Base-by-base conservation (phyloP, 768 basidiomycete genomes). In the Pulveroboletus sp. region DNA sequence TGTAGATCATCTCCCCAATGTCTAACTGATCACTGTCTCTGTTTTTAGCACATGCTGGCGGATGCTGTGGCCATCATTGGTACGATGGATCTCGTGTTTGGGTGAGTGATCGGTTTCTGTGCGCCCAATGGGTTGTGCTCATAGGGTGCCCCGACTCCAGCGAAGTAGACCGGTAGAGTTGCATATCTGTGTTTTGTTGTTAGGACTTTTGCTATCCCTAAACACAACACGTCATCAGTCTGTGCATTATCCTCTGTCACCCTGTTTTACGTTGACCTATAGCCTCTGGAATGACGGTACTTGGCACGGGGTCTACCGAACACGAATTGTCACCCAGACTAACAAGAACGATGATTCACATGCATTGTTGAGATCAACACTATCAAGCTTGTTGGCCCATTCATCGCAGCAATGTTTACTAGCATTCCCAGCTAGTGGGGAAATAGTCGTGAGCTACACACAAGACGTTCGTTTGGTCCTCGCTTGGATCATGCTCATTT, bases 41-140 rank as follows among this genome's bases (percentile, higher is more conserved):
- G 83, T 61, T 39, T 67, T 36, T 18, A 92, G 85, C 90, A 92
- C 71, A 86, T 88, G 82, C 75, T 96, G 52, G 91, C 93, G 6
- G 95, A 97, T 62, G 93, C 88, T 38, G 95, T 99, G 43, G 85
- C 95, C 42, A 88, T 99, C 66, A 96, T 98, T 66, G 96, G 96
- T 60, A 97, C 95, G 40, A 94, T 96, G 94, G 92, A 96, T 76
- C 81, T 95, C 56, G 93, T 96, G 64, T 95, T 96, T 65, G 93
- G 93, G 83, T 90, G 77, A 61, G 90, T 83, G 11, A 12, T 24
- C 18, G 0, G 4, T 28, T 39, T 39, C 2, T 18, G 12, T 14
- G 0, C 5, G 3, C 35, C 11, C 9, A 7, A 10, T 9, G 15
- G 0, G 8, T 35, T 39, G n/a, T 38, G 5, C 49, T 51, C 15